Base-by-base conservation (phyloP, 106 monocot species). In the Dioscorea dumetorum region DNA sequence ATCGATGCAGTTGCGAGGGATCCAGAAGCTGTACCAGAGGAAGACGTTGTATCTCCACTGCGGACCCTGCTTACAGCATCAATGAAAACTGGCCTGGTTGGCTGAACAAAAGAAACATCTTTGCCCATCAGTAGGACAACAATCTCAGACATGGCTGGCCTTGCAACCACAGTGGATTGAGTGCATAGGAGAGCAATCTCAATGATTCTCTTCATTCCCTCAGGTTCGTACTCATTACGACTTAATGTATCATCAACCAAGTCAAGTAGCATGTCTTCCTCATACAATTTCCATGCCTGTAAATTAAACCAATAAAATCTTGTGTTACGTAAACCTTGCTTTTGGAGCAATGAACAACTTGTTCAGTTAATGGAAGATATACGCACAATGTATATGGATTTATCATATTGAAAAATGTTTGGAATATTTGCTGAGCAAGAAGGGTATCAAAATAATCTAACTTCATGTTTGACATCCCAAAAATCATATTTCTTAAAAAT, bases 161-260 rank as follows among this genome's bases (percentile, higher is more conserved):
- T 78, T 32, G 70, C 73, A 60, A 76, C 60, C 12, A 82, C 88
- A 18, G 74, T 66, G 21, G 84, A 84, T 21, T 88, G 88, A 60
- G 79, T 88, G 84, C 88, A 88, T 49, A 84, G 78, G 10, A 84
- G 76, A 57, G 88, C 88, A 63, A 88, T 79, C 64, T 85, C 64
- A 11, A 89, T 77, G 16, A 79, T 63, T 64, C 49, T 79, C 49
- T 67, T 68, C 28, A 89, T 35, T 57, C 85, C 82, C 6, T 77
- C 73, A 60, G 63, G 22, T 1, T 68, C 57, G 63, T 63, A 77
- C 51, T 76, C 79, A 32, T 59, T 52, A 23, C 60, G 76, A 24
- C 85, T 63, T 56, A 89, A 41, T 21, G 76, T 71, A 51, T 77
- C 48, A 16, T 89, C 89, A 4, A 89, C 69, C 73, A 89, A 66